These are phyloP conservation scores for Vitrella brassicaformis DNA, from an alignment of 73 alveolate species.

Conservation along the genomic window DNA sequence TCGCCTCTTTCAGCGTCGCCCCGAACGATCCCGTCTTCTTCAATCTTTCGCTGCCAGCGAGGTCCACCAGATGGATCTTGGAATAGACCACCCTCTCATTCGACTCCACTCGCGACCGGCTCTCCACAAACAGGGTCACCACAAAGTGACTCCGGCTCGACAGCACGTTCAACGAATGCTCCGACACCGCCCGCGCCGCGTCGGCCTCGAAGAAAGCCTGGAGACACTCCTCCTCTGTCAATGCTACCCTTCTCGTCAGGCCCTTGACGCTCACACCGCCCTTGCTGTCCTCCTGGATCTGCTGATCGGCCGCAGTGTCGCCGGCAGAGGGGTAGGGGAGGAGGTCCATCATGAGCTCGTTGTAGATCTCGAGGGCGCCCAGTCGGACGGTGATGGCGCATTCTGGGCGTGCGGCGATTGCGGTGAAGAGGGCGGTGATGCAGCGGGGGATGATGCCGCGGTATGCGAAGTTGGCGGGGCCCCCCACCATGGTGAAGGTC, in stretches of 20 bases:
- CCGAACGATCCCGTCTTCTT: conserved; percentile 89
- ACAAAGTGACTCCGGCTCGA: conserved; percentile 91
- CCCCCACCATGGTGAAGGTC: conserved; percentile 72
- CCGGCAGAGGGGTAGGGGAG: conserved; percentile 12
- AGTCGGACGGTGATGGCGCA: conserved; percentile 22
- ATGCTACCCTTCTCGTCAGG: conserved; percentile 59
- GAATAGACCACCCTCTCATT: conserved; percentile 62
- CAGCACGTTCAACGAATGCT: conserved; percentile 81
- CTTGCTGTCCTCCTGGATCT: conserved; percentile 69
- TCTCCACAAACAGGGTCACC: conserved; percentile 88
- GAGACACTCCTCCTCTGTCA: conserved; percentile 90
- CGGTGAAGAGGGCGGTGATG: conserved; percentile 72
- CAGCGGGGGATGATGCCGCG: conserved; percentile 98
- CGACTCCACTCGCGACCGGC: conserved; percentile 68
- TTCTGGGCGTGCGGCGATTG: conserved; percentile 38
- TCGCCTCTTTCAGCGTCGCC: conserved; percentile 84
- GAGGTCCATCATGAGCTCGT: conserved; percentile 91
- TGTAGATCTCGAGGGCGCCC: conserved; percentile 86
- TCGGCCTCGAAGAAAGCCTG: conserved; percentile 94
- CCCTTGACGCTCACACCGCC: conserved; percentile 86
- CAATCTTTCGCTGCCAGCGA: conserved; percentile 97
- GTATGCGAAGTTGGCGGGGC: conserved; percentile 79
- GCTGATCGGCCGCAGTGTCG: conserved; percentile 8
- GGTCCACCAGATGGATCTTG: conserved; percentile 91
- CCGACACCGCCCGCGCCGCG: conserved; percentile 86